Percentiles rank a stretch among this genome's conserved stretches.
Evolutionary conservation across 257 asterid species (phyloP).

Genomic region (Prunella vulgaris): DNA sequence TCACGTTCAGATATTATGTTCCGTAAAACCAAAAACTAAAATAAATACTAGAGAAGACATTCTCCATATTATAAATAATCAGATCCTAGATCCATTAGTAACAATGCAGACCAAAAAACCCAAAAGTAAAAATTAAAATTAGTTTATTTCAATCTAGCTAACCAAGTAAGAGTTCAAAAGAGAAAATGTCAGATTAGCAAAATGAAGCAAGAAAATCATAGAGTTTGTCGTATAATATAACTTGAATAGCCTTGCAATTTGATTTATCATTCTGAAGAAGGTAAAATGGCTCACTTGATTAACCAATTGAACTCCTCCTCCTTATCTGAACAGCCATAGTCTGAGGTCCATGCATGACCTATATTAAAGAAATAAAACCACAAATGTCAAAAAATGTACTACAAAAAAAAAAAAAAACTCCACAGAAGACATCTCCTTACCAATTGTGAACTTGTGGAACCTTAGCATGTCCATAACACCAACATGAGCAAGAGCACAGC

Average conservation of each 20-base stretch:
- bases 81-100: neutral
- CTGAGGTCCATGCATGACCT: slow-evolving; percentile 99
- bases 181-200: neutral
- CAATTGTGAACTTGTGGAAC: slow-evolving; percentile 95
- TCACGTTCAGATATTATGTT: neutral
- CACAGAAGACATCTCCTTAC: slow-evolving; percentile 31
- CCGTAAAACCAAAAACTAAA: neutral
- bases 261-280: slow-evolving; percentile 9
- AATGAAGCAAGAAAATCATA: neutral
- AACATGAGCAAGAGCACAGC: slow-evolving; percentile 98
- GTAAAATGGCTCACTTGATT: slow-evolving; percentile 55
- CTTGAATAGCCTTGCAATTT: neutral
- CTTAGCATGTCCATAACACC: slow-evolving; percentile 99
- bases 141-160: neutral
- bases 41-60: neutral
- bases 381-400: neutral
- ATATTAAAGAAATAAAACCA: slow-evolving; percentile 2
- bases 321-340: slow-evolving; percentile 90
- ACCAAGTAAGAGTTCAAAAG: slow-evolving; percentile 6
- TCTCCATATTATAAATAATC: neutral
- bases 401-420: neutral
- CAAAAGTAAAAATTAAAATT: neutral
- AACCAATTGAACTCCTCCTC: slow-evolving; percentile 92
- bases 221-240: neutral
- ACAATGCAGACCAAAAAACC: neutral